phyloP scores from a whole-genome alignment of 139 green algal species.

The Mychonastes homosphaera region DNA sequence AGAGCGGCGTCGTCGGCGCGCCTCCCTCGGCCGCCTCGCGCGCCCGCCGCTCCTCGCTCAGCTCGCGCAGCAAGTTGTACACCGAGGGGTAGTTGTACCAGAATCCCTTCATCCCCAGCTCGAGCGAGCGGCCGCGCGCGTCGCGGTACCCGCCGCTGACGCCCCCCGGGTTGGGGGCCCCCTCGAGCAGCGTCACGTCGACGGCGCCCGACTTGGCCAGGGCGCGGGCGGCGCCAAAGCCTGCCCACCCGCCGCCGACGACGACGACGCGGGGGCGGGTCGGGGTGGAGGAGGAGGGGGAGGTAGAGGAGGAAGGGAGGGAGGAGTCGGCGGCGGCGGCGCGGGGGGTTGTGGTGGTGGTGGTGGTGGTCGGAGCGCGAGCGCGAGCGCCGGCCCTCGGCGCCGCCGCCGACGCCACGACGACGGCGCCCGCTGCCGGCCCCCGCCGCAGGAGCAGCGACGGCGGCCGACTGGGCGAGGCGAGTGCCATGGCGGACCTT shows the following conservation, averaged over 20 bases:
- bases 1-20: constrained; percentile 46
- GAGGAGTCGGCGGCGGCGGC: too few species aligned
- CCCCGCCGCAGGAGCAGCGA: too few species aligned
- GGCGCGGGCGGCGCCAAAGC: constrained; percentile 79
- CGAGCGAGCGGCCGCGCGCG: constrained; percentile 49
- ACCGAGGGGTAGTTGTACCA: constrained; percentile 16
- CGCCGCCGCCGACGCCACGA: too few species aligned
- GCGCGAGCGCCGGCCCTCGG: too few species aligned
- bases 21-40: constrained; percentile 12
- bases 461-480: too few species aligned
- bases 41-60: neutral
- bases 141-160: constrained; percentile 56
- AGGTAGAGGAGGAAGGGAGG: too few species aligned
- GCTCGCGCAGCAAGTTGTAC: constrained; percentile 34
- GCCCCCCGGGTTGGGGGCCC: constrained; percentile 52
- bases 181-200: constrained; percentile 73
- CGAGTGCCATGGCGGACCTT: too few species aligned
- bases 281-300: too few species aligned
- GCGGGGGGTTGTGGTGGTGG: too few species aligned
- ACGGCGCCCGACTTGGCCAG: constrained; percentile 57
- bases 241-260: constrained; percentile 28
- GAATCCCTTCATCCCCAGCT: constrained; percentile 73
- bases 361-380: too few species aligned
- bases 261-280: too few species aligned
- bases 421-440: too few species aligned